Percentiles rank a stretch among this genome's conserved stretches.
Conservation (phyloP, 1,284 basidiomycete genomes). For the Mrakiaceae sp. region DNA sequence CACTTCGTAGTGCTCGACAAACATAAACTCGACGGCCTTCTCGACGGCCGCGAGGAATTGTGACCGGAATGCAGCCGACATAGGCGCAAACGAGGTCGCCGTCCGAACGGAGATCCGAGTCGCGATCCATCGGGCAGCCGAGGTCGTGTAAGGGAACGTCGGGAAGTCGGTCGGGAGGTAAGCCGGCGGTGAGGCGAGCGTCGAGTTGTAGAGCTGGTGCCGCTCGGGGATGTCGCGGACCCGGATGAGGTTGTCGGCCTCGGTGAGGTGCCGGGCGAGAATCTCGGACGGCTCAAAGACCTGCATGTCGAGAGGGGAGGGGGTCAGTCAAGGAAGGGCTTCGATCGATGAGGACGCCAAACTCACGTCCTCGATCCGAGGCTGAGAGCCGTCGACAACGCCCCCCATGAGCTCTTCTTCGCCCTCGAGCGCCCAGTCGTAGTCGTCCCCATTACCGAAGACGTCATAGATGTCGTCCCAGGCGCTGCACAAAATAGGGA, state of each 20-base stretch:
- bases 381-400: conserved; percentile 53
- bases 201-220: conserved; percentile 86
- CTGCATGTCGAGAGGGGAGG: conserved; percentile 36
- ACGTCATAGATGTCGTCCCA: conserved; percentile 97
- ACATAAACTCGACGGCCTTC: conserved; percentile 68
- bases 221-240: conserved; percentile 87
- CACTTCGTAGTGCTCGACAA: conserved; percentile 78
- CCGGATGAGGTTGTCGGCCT: conserved; percentile 88
- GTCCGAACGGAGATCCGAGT: conserved; percentile 70
- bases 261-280: conserved; percentile 76
- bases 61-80: conserved; percentile 20
- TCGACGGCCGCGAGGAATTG: conserved; percentile 49
- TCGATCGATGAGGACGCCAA: background rate
- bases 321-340: background rate
- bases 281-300: conserved; percentile 99
- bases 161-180: conserved; percentile 51
- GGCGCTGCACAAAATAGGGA: conserved; percentile 46
- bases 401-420: conserved; percentile 45
- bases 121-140: conserved; percentile 84
- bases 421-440: conserved; percentile 80
- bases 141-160: conserved; percentile 40
- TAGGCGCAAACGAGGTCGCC: conserved; percentile 54
- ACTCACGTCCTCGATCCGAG: conserved; percentile 80
- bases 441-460: conserved; percentile 94
- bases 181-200: conserved; percentile 56